A percentile compares a stretch with the other conserved stretches of the same genome.
phyloP scores from a whole-genome alignment of 441 rosid genomes.

The Kokia cookei region DNA sequence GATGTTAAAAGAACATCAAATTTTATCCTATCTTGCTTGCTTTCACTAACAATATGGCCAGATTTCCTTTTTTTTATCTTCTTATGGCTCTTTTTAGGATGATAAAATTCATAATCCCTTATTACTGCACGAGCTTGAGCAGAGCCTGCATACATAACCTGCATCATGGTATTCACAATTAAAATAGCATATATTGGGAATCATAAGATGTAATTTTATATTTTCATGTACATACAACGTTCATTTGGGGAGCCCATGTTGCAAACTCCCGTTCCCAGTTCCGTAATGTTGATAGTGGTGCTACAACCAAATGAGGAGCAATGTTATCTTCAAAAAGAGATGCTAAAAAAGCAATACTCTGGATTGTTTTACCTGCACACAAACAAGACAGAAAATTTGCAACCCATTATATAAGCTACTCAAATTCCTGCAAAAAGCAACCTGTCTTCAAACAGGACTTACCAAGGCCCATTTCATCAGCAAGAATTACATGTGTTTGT shows the following conservation, averaged over 20 bases:
- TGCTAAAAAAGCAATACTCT: constrained; percentile 96
- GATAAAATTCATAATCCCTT: constrained; percentile 90
- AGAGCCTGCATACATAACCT: constrained; percentile 98
- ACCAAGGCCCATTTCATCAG: constrained; percentile 99
- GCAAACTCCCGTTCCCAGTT: constrained; percentile 99
- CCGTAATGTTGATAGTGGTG: constrained; percentile 96
- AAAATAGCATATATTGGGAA: not conserved
- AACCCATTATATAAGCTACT: not conserved
- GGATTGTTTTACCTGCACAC: constrained; percentile 90
- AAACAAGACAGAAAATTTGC: constrained; percentile 10
- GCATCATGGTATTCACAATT: constrained; percentile 17
- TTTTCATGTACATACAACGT: constrained; percentile 64
- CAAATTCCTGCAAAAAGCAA: not conserved
- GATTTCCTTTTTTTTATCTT: constrained; percentile 89
- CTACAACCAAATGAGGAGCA: constrained; percentile 83
- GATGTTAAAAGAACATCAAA: constrained; percentile 98
- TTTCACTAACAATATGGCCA: constrained; percentile 68
- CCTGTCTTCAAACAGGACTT: constrained; percentile 15
- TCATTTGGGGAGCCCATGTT: constrained; percentile 98
- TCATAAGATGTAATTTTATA: constrained; percentile 7
- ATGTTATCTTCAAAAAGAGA: constrained; percentile 72
- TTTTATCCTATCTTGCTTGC: constrained; percentile 91
- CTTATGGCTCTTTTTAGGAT: constrained; percentile 50
- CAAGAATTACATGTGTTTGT: constrained; percentile 97
- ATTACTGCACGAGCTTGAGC: constrained; percentile 83